Percentiles rank a stretch among this genome's conserved stretches.
Evolutionary conservation across 1,284 basidiomycete species (phyloP).

Genomic region (Phlebopus sp.): DNA sequence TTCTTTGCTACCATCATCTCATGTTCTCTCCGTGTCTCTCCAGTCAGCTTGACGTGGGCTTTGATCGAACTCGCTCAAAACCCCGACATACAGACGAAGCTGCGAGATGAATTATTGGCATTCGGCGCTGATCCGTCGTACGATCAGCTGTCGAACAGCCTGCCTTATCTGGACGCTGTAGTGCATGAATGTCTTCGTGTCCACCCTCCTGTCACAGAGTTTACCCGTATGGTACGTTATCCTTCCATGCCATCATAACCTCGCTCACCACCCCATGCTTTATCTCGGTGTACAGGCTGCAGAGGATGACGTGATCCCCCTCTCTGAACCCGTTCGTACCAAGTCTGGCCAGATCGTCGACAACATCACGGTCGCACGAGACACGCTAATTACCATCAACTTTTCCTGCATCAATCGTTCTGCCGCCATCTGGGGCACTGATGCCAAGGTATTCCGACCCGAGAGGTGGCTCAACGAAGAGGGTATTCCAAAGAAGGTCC

Average conservation of each 20-base stretch:
- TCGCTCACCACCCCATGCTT: neutral
- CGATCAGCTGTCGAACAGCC: conserved; percentile 22
- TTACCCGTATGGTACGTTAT: conserved; percentile 39
- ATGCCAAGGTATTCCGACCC: conserved; percentile 40
- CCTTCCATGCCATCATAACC: rapidly evolving
- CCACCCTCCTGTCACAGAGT: conserved; percentile 28
- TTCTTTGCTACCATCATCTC: neutral
- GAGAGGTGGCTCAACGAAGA: conserved; percentile 37
- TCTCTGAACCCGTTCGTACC: conserved; percentile 41
- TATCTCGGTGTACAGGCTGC: conserved; percentile 32
- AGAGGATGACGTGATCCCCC: conserved; percentile 54
- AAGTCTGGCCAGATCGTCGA: conserved; percentile 37
- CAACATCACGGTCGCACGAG: conserved; percentile 44
- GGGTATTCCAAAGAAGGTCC: conserved; percentile 17
- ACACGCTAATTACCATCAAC: conserved; percentile 40
- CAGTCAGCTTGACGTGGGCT: conserved; percentile 32
- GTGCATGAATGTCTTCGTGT: conserved; percentile 27
- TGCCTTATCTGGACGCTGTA: conserved; percentile 30
- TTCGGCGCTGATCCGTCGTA: conserved; percentile 22
- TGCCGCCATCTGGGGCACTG: conserved; percentile 44
- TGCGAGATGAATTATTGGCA: conserved; percentile 28
- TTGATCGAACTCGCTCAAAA: conserved; percentile 29
- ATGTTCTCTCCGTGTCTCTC: neutral
- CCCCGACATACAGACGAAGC: conserved; percentile 21
- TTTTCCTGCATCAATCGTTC: conserved; percentile 46